These are phyloP conservation scores for Vairimorpha necatrix DNA, from an alignment of 371 early-diverging fungal genomes.

Conservation along the genomic window DNA sequence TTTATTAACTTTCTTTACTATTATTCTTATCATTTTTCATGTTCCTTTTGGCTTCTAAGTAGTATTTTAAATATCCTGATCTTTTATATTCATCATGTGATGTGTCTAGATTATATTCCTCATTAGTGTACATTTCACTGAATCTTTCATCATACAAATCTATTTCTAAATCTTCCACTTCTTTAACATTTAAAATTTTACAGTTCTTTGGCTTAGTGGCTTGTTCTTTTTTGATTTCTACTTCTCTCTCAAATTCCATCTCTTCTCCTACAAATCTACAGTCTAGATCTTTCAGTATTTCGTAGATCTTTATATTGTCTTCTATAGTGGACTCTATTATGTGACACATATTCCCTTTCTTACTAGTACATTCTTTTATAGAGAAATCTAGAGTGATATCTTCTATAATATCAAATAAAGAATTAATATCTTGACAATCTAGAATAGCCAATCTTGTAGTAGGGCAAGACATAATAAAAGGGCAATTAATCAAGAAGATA, in stretches of 20 bases:
- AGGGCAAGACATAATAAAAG: neutral
- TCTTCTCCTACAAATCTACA: neutral
- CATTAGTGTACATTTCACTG: neutral
- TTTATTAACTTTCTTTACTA: too few relatives aligned
- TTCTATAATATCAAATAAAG: neutral
- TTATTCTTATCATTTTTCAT: neutral
- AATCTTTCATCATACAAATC: neutral
- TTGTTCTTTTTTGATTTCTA: neutral
- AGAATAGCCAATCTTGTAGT: neutral
- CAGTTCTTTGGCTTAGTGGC: neutral
- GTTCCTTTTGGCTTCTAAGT: neutral
- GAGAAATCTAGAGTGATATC: neutral
- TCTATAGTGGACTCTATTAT: neutral
- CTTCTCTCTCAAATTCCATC: neutral
- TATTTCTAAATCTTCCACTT: neutral
- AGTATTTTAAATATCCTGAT: neutral
- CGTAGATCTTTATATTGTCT: neutral
- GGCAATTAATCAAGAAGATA: too few relatives aligned
- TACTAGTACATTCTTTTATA: neutral
- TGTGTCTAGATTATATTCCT: neutral
- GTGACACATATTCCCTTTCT: neutral
- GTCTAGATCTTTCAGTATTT: neutral
- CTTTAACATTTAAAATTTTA: neutral
- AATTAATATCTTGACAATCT: neutral
- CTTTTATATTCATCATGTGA: constrained; percentile 7